Percentiles rank a stretch among this genome's conserved stretches.
Evolutionary conservation across 1,139 yeast genomes (phyloP).

Genomic region (Arxiozyma slooffiae): DNA sequence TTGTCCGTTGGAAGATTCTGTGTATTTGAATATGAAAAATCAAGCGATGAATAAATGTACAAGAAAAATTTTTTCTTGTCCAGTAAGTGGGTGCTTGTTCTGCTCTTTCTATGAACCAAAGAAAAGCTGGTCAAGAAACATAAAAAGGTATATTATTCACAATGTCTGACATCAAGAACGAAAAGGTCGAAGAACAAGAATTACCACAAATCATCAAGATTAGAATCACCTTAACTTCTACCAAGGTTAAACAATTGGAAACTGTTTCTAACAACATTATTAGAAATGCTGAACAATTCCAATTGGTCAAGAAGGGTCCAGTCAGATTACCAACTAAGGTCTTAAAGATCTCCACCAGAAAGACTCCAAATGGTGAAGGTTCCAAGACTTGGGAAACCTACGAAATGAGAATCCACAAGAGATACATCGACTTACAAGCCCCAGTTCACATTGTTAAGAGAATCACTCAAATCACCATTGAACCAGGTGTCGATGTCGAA

Average conservation of each 20-base stretch:
- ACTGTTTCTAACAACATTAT: constrained; percentile 83
- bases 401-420: constrained; percentile 99
- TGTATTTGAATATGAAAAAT: background rate
- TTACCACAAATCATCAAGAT: constrained; percentile 88
- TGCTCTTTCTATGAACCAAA: too few relatives aligned
- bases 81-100: too few relatives aligned
- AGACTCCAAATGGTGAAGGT: constrained; percentile 99
- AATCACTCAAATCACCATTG: constrained; percentile 92
- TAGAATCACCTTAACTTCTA: constrained; percentile 98
- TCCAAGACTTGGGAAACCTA: constrained; percentile 99
- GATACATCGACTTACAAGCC: constrained; percentile 96
- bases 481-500: constrained; percentile 58
- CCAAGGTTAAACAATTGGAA: constrained; percentile 98
- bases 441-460: constrained; percentile 90
- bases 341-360: constrained; percentile 97
- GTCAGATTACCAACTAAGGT: constrained; percentile 99
- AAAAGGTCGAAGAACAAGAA: constrained; percentile 71
- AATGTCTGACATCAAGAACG: constrained; percentile 81
- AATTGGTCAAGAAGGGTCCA: constrained; percentile 92
- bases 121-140: constrained; percentile 8
- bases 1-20: background rate
- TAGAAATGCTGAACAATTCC: constrained; percentile 73
- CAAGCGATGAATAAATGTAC: too few relatives aligned
- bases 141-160: constrained; percentile 36
- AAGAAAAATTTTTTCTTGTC: too few relatives aligned